Evolutionary conservation across 805 yeast genomes (phyloP).

Genomic region (Candida taoyuanica): DNA sequence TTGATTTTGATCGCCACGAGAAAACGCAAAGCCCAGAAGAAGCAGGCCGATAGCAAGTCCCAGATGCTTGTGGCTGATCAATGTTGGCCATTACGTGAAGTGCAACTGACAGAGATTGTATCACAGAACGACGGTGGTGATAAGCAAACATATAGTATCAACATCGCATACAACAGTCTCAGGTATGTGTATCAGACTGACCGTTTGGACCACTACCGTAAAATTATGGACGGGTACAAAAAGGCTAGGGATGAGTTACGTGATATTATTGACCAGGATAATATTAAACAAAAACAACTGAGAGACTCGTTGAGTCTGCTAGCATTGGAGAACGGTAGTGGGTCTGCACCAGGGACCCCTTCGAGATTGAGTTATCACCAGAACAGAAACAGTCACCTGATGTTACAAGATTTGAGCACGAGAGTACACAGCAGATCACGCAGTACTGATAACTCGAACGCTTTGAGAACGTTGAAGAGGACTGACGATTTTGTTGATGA

Average conservation of each 20-base stretch:
- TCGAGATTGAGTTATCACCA: constrained; percentile 24
- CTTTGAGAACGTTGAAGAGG: constrained; percentile 43
- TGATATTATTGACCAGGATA: constrained; percentile 49
- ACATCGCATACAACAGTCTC: constrained; percentile 42
- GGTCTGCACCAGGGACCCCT: constrained; percentile 26
- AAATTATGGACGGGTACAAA: constrained; percentile 50
- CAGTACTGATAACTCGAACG: constrained; percentile 41
- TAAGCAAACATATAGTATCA: constrained; percentile 36
- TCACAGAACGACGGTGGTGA: constrained; percentile 8
- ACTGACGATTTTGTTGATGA: constrained; percentile 65
- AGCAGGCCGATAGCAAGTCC: constrained; percentile 28
- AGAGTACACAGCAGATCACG: constrained; percentile 58
- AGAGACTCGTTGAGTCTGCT: constrained; percentile 41
- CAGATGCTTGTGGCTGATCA: constrained; percentile 59
- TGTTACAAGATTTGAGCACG: constrained; percentile 53
- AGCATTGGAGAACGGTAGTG: constrained; percentile 24
- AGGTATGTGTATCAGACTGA: constrained; percentile 60
- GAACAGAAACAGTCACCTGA: constrained; percentile 32
- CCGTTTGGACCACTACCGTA: constrained; percentile 49
- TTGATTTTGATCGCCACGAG: constrained; percentile 68
- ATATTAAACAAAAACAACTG: constrained; percentile 37
- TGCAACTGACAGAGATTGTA: constrained; percentile 30
- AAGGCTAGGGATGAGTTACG: constrained; percentile 59
- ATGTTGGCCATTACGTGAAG: constrained; percentile 72
- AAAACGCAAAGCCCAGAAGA: constrained; percentile 32